phyloP scores from a whole-genome alignment of 2,329 filamentous ascomycete genomes.

The Botrytis galanthina region DNA sequence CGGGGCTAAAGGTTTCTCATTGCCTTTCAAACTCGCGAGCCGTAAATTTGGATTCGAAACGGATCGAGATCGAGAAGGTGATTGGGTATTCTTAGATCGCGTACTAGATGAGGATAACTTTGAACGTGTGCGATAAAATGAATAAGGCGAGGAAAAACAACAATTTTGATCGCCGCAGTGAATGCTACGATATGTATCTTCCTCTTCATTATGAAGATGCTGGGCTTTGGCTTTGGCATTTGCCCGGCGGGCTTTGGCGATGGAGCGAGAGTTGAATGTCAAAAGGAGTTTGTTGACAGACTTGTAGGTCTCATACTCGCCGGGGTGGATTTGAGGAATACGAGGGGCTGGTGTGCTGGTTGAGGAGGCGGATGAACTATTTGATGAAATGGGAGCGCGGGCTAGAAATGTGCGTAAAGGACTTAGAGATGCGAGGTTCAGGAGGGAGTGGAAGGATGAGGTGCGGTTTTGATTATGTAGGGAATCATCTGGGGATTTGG shows the following conservation, averaged over 20 bases:
- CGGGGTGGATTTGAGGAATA: constrained; percentile 3
- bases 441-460: constrained; percentile 6
- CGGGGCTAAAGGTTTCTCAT: background rate
- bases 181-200: constrained; percentile 15
- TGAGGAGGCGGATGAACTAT: background rate
- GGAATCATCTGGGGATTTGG: background rate
- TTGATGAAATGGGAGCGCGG: background rate
- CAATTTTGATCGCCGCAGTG: constrained; percentile 16
- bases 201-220: background rate
- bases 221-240: background rate
- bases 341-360: background rate
- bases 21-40: background rate
- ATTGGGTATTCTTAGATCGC: background rate
- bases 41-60: constrained; percentile 6
- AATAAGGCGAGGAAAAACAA: constrained; percentile 11
- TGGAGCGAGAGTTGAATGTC: constrained; percentile 7
- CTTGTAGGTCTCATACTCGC: constrained; percentile 6
- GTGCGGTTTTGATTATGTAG: background rate
- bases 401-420: background rate
- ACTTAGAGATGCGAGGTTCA: background rate
- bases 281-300: background rate
- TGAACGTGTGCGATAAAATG: constrained; percentile 4
- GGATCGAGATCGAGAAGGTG: background rate
- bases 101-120: background rate
- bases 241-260: background rate